phyloP scores from a whole-genome alignment of 768 basidiomycete species.

The Trametes gibbosa region DNA sequence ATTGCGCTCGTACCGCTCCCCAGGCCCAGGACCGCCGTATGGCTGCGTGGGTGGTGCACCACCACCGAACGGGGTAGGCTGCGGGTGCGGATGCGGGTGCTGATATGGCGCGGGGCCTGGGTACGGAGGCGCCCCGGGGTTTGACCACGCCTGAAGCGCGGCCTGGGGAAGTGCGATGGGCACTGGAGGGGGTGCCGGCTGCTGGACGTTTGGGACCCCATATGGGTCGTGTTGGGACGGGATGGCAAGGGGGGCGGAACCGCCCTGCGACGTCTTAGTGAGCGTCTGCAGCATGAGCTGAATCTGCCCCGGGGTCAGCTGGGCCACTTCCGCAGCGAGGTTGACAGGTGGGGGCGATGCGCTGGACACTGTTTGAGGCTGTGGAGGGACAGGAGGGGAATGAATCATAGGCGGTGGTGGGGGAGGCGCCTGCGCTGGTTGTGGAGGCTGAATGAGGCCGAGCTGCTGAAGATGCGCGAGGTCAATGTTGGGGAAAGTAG shows the following conservation, averaged over 20 bases:
- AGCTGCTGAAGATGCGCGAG: conserved; percentile 17
- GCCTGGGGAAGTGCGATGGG: conserved; percentile 20
- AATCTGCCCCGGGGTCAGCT: conserved; percentile 75
- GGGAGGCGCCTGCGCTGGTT: not conserved
- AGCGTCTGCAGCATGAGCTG: conserved; percentile 64
- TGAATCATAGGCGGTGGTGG: not conserved
- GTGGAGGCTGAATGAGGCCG: not conserved
- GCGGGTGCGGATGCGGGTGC: conserved; percentile 5
- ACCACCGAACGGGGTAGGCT: conserved; percentile 20
- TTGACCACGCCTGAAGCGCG: conserved; percentile 24
- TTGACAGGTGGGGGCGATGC: conserved; percentile 29
- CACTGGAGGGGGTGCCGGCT: conserved; percentile 11
- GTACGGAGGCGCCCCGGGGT: conserved; percentile 9
- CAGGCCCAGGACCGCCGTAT: conserved; percentile 21
- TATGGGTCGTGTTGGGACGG: conserved; percentile 29
- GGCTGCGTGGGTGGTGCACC: conserved; percentile 19
- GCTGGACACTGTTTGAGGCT: conserved; percentile 2
- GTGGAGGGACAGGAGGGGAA: not conserved
- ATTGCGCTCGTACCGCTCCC: conserved; percentile 28
- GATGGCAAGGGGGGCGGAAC: conserved; percentile 5
- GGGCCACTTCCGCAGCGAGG: conserved; percentile 69
- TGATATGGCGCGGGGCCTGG: conserved; percentile 27
- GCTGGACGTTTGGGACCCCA: conserved; percentile 25
- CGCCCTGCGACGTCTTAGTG: conserved; percentile 35
- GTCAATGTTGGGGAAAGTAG: conserved; percentile 12